Base-by-base conservation (phyloP, 2,329 filamentous ascomycete genomes). In the Volutella citrinella region DNA sequence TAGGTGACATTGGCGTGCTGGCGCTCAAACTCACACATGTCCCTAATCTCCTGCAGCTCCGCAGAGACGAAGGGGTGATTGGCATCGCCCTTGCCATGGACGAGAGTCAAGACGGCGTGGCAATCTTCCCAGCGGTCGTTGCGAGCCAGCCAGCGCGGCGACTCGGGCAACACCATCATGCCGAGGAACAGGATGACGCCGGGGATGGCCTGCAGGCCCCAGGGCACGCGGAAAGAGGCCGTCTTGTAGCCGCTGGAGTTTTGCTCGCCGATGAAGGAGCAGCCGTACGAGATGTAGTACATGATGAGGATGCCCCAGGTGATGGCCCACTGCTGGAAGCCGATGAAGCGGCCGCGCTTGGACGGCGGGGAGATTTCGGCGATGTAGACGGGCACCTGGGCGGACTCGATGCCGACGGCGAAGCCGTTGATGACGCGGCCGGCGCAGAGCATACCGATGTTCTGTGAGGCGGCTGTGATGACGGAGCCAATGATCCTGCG, bases 11-110 rank as follows among this genome's bases (percentile, higher is more conserved):
- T 73, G 11, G 78, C 66, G 54, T 87, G 84, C 17, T 71, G 65
- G 13, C 78, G 73, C 60, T 93, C 86, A 43, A 90, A 84, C 31
- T 87, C 81, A 49, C 83, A 76, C 59, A 80, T 82, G 23, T 83
- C 77, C 44, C 78, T 75, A 55, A 93, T 91, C 45, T 90, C 84
- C 14, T 78, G 65, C 55, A 85, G 65, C 56, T 93, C 87, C 68
- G 72, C 9, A 62, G 61, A 24, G 9, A 91, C 86, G 45, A 85
- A 83, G 0, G 78, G 74, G 24, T 75, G 75, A 49, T 79, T 69
- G 3, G 66, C 62, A 42, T 89, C 75, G 3, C 84, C 84, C 34
- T 81, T 70, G 23, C 74, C 80, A 51, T 86, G 82, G 3, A 85
- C 76, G 19, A 82, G 65, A 1, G 68, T 70, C 22, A 72, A 54